Conservation (phyloP, 78 protist species). For the Polysphondylium violaceum region DNA sequence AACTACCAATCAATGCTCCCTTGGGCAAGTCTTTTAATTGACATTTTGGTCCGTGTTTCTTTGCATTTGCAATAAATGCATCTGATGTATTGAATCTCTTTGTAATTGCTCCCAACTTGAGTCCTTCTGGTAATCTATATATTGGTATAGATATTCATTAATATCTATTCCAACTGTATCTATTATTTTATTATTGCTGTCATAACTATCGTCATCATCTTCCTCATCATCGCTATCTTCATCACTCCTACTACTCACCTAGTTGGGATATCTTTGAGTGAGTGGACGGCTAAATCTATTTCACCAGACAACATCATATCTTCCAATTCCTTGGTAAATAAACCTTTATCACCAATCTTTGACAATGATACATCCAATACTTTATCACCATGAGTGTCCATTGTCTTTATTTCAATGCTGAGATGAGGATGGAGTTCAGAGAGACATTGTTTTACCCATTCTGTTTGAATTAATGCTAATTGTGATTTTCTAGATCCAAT, state of each 20-base stretch:
- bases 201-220: no score
- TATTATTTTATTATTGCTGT: background rate
- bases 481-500: slow-evolving; percentile 82
- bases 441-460: slow-evolving; percentile 48
- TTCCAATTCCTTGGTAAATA: slow-evolving; percentile 90
- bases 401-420: slow-evolving; percentile 71
- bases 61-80: slow-evolving; percentile 51
- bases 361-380: slow-evolving; percentile 85
- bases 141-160: background rate
- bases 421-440: slow-evolving; percentile 38
- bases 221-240: background rate
- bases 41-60: slow-evolving; percentile 10
- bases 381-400: slow-evolving; percentile 88
- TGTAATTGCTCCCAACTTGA: slow-evolving; percentile 79
- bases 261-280: slow-evolving; percentile 87
- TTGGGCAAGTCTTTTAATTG: slow-evolving; percentile 71
- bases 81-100: slow-evolving; percentile 69
- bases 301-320: slow-evolving; percentile 71
- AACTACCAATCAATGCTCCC: slow-evolving; percentile 87
- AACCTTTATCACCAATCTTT: slow-evolving; percentile 91
- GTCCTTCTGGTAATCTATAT: slow-evolving; percentile 80
- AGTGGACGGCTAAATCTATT: slow-evolving; percentile 89
- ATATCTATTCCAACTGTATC: background rate
- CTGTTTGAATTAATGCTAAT: slow-evolving; percentile 85
- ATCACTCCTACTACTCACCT: slow-evolving; percentile 12